These are phyloP conservation scores for Metarhizium humberi DNA, from an alignment of 2,329 filamentous ascomycete species.

Conservation along the genomic window DNA sequence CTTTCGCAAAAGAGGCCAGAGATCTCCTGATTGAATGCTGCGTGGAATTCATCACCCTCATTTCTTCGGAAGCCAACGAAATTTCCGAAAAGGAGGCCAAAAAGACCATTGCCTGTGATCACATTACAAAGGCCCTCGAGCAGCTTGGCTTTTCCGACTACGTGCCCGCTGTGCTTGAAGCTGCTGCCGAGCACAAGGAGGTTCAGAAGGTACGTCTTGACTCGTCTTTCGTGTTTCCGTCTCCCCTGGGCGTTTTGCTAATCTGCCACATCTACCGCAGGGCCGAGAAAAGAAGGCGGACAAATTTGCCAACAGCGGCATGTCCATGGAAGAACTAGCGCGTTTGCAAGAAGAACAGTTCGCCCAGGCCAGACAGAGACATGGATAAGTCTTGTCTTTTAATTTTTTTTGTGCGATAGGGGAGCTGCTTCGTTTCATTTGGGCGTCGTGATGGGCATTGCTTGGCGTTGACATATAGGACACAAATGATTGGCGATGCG, in stretches of 20 bases:
- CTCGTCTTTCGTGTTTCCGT: constrained; percentile 36
- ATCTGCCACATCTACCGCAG: constrained; percentile 31
- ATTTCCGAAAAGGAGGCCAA: constrained; percentile 98
- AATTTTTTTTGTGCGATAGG: constrained; percentile 1
- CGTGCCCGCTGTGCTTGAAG: constrained; percentile 75
- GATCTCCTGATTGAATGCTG: constrained; percentile 97
- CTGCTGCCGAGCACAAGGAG: constrained; percentile 86
- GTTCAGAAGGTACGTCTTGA: constrained; percentile 63
- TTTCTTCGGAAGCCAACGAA: constrained; percentile 98
- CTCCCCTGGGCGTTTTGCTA: background rate
- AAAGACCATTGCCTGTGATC: constrained; percentile 97
- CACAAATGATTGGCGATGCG: background rate
- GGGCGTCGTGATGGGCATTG: constrained; percentile 22
- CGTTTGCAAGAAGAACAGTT: constrained; percentile 89
- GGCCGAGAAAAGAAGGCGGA: constrained; percentile 94
- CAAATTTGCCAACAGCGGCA: constrained; percentile 90
- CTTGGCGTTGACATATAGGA: constrained; percentile 21
- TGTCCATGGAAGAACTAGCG: constrained; percentile 84
- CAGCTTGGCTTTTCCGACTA: constrained; percentile 91
- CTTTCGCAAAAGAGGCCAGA: constrained; percentile 89
- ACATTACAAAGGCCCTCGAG: constrained; percentile 90
- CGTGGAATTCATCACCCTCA: constrained; percentile 96
- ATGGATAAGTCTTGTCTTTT: constrained; percentile 10
- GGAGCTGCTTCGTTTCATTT: background rate
- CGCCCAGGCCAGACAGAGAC: constrained; percentile 51